Percentiles rank a stretch among this genome's conserved stretches.
phyloP scores from a whole-genome alignment of 2,329 filamentous ascomycete species.

The Dactylonectria macrodidyma region DNA sequence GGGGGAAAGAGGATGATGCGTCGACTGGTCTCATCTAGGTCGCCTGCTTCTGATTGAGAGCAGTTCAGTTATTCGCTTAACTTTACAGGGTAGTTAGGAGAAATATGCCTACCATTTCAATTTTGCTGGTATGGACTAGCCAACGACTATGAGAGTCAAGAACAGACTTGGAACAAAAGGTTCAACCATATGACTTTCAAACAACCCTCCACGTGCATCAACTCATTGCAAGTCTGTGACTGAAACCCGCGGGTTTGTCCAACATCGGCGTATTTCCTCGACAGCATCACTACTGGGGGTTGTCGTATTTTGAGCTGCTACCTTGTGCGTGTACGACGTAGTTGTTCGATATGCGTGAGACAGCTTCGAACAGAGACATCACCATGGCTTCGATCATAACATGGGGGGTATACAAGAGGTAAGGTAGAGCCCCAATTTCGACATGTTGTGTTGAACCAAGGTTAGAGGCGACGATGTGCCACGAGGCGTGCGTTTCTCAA shows the following conservation, averaged over 20 bases:
- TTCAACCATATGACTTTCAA: neutral
- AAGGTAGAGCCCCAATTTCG: neutral
- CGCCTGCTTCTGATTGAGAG: neutral
- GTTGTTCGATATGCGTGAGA: neutral
- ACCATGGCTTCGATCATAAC: neutral
- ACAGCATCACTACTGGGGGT: neutral
- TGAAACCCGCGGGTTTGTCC: neutral
- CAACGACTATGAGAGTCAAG: neutral
- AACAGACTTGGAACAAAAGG: neutral
- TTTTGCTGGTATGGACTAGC: too few relatives aligned
- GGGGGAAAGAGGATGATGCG: neutral
- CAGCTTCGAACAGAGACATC: neutral
- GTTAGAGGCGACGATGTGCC: too few relatives aligned
- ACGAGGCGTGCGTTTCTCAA: too few relatives aligned
- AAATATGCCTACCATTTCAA: neutral
- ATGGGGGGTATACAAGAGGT: neutral
- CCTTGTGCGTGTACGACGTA: neutral
- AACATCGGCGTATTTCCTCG: neutral
- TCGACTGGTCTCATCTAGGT: neutral
- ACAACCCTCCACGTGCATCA: neutral
- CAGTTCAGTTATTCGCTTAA: neutral
- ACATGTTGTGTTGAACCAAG: neutral
- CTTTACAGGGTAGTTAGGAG: neutral
- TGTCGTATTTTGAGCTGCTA: neutral
- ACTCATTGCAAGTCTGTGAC: neutral